Evolutionary conservation across 345 rosid species (phyloP).

Genomic region (Pugionium dolabratum): DNA sequence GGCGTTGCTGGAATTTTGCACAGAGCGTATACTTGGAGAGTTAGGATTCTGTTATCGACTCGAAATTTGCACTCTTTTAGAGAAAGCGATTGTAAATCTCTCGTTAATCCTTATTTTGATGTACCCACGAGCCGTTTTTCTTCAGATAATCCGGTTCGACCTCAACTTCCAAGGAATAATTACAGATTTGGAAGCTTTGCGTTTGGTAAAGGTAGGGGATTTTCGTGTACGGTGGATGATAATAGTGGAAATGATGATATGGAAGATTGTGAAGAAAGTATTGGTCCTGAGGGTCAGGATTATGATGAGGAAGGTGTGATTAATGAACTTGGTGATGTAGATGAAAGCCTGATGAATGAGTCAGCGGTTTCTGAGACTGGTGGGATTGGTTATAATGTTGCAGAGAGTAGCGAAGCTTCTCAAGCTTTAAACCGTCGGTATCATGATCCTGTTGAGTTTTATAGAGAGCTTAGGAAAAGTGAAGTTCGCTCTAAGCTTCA

Average conservation of each 20-base stretch:
- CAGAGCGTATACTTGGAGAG: slow-evolving; percentile 44
- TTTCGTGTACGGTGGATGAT: slow-evolving; percentile 41
- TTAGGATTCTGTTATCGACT: slow-evolving; percentile 36
- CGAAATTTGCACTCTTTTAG: slow-evolving; percentile 46
- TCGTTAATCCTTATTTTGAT: slow-evolving; percentile 26
- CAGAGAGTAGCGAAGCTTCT: slow-evolving; percentile 28
- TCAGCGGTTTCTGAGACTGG: slow-evolving; percentile 26
- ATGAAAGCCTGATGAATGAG: slow-evolving; percentile 21
- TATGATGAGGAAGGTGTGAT: slow-evolving; percentile 30
- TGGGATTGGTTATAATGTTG: slow-evolving; percentile 13
- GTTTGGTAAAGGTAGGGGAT: slow-evolving; percentile 36
- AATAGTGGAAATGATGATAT: slow-evolving; percentile 34
- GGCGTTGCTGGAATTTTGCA: slow-evolving; percentile 50
- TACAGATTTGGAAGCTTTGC: slow-evolving; percentile 24
- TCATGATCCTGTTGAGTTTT: slow-evolving; percentile 60
- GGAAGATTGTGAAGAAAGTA: slow-evolving; percentile 31
- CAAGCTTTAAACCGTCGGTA: slow-evolving; percentile 25
- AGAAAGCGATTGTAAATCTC: slow-evolving; percentile 36
- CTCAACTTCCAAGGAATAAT: slow-evolving; percentile 17
- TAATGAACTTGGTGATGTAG: slow-evolving; percentile 31
- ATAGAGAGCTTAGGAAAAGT: slow-evolving; percentile 50
- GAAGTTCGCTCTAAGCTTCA: slow-evolving; percentile 45
- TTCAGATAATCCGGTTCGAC: slow-evolving; percentile 28
- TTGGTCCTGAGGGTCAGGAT: slow-evolving; percentile 29
- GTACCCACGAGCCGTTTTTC: slow-evolving; percentile 40